Conservation (phyloP, 2,329 filamentous ascomycete genomes). For the Fusarium zealandicum region DNA sequence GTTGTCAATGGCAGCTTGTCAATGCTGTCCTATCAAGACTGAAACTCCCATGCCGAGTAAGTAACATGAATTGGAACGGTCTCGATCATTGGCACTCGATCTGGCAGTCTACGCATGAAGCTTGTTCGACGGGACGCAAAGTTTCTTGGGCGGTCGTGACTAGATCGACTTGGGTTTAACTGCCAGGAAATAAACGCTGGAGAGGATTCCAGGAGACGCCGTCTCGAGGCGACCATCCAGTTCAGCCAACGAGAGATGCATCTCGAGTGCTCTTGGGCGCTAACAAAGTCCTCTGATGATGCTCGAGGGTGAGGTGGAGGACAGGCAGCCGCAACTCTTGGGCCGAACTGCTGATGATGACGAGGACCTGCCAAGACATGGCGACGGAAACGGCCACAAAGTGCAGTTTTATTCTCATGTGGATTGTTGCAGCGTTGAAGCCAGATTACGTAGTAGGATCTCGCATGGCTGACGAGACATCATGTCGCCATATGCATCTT, state of each 20-base stretch:
- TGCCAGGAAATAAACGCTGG: not conserved
- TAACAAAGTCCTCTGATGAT: constrained; percentile 31
- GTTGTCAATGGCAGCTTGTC: constrained; percentile 10
- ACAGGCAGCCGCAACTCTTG: constrained; percentile 11
- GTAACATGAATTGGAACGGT: constrained; percentile 7
- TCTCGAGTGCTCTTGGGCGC: constrained; percentile 19
- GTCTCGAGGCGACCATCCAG: constrained; percentile 11
- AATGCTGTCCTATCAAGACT: not conserved
- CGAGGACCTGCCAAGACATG: too few relatives aligned
- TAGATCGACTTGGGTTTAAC: not conserved
- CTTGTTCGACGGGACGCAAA: not conserved
- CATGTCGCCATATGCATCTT: constrained; percentile 1
- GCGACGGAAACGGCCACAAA: not conserved
- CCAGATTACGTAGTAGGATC: not conserved
- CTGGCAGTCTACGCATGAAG: constrained; percentile 5
- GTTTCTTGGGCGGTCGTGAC: not conserved
- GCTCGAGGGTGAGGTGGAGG: constrained; percentile 21
- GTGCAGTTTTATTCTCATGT: not conserved
- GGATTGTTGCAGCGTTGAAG: not conserved
- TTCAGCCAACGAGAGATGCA: constrained; percentile 21
- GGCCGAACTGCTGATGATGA: constrained; percentile 19
- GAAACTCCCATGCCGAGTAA: constrained; percentile 4
- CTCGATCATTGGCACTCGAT: constrained; percentile 13
- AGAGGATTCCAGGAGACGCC: constrained; percentile 21
- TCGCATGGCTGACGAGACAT: not conserved